Percentiles rank a stretch among this genome's conserved stretches.
Conservation (phyloP, 1,284 basidiomycete genomes). For the Sanguinoderma infundibulare region DNA sequence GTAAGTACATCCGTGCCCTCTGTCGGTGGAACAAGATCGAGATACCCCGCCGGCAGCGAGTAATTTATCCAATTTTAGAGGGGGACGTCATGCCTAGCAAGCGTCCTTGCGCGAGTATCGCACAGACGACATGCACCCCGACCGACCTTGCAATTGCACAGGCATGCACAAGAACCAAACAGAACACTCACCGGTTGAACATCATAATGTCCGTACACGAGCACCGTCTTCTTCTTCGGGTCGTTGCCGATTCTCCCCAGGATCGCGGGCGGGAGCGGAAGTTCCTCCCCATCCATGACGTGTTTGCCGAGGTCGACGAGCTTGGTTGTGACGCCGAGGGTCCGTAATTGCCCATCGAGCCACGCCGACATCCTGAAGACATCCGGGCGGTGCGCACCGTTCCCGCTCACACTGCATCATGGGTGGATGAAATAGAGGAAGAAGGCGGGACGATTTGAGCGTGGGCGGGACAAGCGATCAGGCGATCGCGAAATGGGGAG, state of each 20-base stretch:
- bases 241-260: constrained; percentile 87
- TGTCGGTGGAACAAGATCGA: too few relatives aligned
- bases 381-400: constrained; percentile 70
- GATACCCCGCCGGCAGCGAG: too few relatives aligned
- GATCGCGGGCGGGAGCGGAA: constrained; percentile 88
- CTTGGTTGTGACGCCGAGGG: constrained; percentile 78
- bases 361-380: constrained; percentile 86
- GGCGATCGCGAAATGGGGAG: neutral
- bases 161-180: neutral
- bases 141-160: too few relatives aligned
- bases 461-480: neutral
- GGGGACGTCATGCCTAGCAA: too few relatives aligned
- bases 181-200: constrained; percentile 73
- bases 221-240: constrained; percentile 87
- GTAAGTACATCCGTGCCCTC: too few relatives aligned
- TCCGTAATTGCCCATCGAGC: constrained; percentile 73
- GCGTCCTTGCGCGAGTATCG: too few relatives aligned
- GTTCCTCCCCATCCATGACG: constrained; percentile 76
- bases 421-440: neutral
- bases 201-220: constrained; percentile 92
- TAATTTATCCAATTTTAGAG: too few relatives aligned
- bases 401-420: constrained; percentile 63
- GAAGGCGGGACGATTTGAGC: neutral
- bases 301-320: constrained; percentile 84
- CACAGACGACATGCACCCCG: neutral